phyloP scores from a whole-genome alignment of 495 filamentous ascomycete species.

The Bombardia bombarda region DNA sequence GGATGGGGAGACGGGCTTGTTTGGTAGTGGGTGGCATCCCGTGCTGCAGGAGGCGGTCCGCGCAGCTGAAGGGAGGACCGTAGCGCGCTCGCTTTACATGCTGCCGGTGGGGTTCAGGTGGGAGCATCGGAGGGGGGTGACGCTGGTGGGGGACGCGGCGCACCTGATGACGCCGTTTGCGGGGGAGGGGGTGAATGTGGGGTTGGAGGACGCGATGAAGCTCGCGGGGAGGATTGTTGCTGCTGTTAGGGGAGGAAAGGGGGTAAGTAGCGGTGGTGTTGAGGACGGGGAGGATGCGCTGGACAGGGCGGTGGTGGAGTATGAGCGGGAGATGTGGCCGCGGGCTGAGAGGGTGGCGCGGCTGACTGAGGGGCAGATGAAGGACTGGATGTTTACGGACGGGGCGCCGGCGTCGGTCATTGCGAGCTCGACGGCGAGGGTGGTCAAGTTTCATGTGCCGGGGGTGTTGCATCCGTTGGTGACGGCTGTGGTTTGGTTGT shows the following conservation, averaged over 20 bases:
- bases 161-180: slow-evolving; percentile 55
- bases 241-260: slow-evolving; percentile 6
- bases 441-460: slow-evolving; percentile 8
- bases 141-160: slow-evolving; percentile 52
- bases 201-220: slow-evolving; percentile 49
- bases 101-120: slow-evolving; percentile 45
- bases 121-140: slow-evolving; percentile 38
- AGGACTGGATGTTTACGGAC: slow-evolving; percentile 21
- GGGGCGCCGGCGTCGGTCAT: slow-evolving; percentile 12
- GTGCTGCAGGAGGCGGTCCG: slow-evolving; percentile 18
- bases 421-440: slow-evolving; percentile 4
- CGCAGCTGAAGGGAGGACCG: slow-evolving; percentile 11
- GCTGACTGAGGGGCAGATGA: slow-evolving; percentile 21
- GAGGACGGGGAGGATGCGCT: slow-evolving; percentile 8
- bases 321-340: slow-evolving; percentile 27
- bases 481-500: background rate
- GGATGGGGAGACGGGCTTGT: too few species aligned
- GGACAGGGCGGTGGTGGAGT: slow-evolving; percentile 20
- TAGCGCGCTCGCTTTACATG: slow-evolving; percentile 37
- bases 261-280: background rate
- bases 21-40: slow-evolving; percentile 22
- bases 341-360: slow-evolving; percentile 23
- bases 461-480: slow-evolving; percentile 10
- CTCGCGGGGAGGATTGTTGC: slow-evolving; percentile 32
- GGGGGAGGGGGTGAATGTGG: slow-evolving; percentile 52